Percentiles rank a stretch among this genome's conserved stretches.
phyloP scores from a whole-genome alignment of 768 basidiomycete species.

The Tulasnella sp. region DNA sequence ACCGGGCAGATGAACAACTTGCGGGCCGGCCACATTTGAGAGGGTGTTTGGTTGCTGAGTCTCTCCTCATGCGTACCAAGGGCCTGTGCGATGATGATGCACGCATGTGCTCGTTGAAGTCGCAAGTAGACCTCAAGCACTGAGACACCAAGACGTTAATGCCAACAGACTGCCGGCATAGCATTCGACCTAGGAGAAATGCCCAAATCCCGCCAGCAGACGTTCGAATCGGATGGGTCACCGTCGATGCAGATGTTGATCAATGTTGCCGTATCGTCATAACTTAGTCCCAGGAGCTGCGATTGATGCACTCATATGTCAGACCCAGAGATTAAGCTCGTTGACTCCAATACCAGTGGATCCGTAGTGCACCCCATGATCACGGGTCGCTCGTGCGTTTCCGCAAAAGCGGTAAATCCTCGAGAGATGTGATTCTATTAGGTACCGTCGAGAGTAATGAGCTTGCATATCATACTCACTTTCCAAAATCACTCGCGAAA shows the following conservation, averaged over 20 bases:
- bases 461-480: no score
- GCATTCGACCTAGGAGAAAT: background rate
- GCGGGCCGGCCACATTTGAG: background rate
- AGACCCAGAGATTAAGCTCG: background rate
- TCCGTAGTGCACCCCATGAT: slow-evolving; percentile 19
- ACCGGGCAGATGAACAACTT: background rate
- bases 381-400: background rate
- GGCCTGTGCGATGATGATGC: no score
- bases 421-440: no score
- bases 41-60: background rate
- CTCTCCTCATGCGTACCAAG: background rate
- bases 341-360: slow-evolving; percentile 29
- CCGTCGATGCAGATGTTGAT: slow-evolving; percentile 33
- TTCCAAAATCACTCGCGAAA: no score
- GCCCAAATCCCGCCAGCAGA: background rate
- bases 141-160: background rate
- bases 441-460: background rate
- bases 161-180: background rate
- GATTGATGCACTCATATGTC: background rate
- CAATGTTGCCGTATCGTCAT: slow-evolving; percentile 30
- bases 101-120: background rate
- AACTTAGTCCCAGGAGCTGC: slow-evolving; percentile 14
- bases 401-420: background rate
- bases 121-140: background rate
- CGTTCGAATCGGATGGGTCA: slow-evolving; percentile 16